Evolutionary conservation across 176 grass and related monocot species (phyloP).

Genomic region (Aechmea fasciata): DNA sequence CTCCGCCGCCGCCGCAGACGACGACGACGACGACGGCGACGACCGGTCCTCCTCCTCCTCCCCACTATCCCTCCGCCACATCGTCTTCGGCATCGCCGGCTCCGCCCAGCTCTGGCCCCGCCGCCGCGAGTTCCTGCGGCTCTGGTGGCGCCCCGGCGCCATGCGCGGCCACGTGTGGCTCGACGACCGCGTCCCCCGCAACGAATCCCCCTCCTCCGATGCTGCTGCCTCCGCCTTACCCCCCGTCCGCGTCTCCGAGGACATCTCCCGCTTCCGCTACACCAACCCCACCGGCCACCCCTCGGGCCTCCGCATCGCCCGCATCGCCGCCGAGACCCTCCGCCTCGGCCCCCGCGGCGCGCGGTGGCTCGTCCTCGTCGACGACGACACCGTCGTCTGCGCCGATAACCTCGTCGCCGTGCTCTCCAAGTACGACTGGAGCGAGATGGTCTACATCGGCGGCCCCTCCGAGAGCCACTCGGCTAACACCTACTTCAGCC

Average conservation of each 20-base stretch:
- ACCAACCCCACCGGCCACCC: slow-evolving; percentile 96
- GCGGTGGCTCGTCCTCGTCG: slow-evolving; percentile 84
- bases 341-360: slow-evolving; percentile 33
- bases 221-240: slow-evolving; percentile 34
- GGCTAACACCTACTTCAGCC: slow-evolving; percentile 92
- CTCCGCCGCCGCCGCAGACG: slow-evolving; percentile 5
- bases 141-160: slow-evolving; percentile 69
- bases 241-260: slow-evolving; percentile 78
- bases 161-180: slow-evolving; percentile 58
- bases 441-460: slow-evolving; percentile 88
- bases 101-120: slow-evolving; percentile 82
- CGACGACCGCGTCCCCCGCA: slow-evolving; percentile 5
- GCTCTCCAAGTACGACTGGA: slow-evolving; percentile 88
- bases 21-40: neutral
- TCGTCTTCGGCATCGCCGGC: slow-evolving; percentile 88
- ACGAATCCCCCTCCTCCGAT: slow-evolving; percentile 26
- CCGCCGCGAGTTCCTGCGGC: slow-evolving; percentile 61
- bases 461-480: slow-evolving; percentile 88
- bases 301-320: slow-evolving; percentile 84
- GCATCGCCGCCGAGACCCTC: slow-evolving; percentile 79
- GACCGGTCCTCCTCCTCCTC: neutral
- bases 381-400: slow-evolving; percentile 83
- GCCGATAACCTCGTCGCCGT: slow-evolving; percentile 74
- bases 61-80: slow-evolving; percentile 43
- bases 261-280: slow-evolving; percentile 85